Conservation (phyloP, 371 early-diverging fungal genomes). For the Mortierella sp. region DNA sequence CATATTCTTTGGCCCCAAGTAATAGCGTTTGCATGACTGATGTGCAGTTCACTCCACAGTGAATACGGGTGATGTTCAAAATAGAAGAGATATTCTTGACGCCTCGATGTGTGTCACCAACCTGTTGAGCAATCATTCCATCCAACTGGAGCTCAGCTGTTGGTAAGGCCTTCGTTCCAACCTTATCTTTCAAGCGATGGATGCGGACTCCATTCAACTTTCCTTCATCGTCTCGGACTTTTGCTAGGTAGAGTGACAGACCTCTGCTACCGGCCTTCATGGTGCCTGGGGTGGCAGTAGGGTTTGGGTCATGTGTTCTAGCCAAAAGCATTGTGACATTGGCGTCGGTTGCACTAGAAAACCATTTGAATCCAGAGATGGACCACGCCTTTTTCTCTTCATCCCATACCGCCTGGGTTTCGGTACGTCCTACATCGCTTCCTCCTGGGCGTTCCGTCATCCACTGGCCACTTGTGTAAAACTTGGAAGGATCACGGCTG, state of each 20-base stretch:
- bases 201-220: conserved; percentile 72
- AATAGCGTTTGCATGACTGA: conserved; percentile 61
- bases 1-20: conserved; percentile 70
- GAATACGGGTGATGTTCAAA: conserved; percentile 77
- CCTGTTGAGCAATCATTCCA: conserved; percentile 67
- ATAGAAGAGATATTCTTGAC: conserved; percentile 73
- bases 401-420: conserved; percentile 67
- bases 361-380: conserved; percentile 80
- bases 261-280: conserved; percentile 64
- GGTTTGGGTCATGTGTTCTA: conserved; percentile 62
- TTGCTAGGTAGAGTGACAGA: conserved; percentile 71
- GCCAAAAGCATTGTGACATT: conserved; percentile 77
- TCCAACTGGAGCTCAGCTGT: conserved; percentile 77
- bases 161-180: conserved; percentile 76
- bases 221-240: conserved; percentile 67
- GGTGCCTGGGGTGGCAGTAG: conserved; percentile 23
- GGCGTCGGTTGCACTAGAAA: conserved; percentile 77
- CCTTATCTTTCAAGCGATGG: conserved; percentile 76
- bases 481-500: conserved; percentile 66
- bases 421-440: conserved; percentile 68
- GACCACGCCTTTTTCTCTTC: conserved; percentile 62
- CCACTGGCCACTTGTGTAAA: conserved; percentile 81
- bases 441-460: conserved; percentile 85
- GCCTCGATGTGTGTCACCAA: conserved; percentile 69
- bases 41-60: conserved; percentile 67